Evolutionary conservation across 1,284 basidiomycete species (phyloP), one percentile per base, ranked within the genome.

Genomic region (Malassezia globosa): DNA sequence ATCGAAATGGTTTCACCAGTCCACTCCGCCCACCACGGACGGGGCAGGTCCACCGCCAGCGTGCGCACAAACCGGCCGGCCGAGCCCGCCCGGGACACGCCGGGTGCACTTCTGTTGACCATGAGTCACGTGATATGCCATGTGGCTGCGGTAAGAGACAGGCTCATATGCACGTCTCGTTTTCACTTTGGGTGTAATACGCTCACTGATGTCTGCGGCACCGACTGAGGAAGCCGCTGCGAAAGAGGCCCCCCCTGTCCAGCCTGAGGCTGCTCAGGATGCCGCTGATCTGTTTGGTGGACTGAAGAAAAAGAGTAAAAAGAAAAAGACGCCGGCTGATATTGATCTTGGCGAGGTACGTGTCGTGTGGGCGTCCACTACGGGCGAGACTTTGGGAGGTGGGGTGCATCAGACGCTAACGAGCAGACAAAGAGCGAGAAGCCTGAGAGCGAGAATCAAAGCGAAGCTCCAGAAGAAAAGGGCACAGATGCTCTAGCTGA

Each of bases 291-390:
- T 87, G 80, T 87, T 88, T 66, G 85, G 82, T 5, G 85, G 85
- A 65, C 68, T 87, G 67, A 87, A 87, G 79, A 88, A 88, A 78
- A 88, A 87, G 74, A 87, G 86, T 48, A 73, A 72, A 75, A 86
- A 85, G 76, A 86, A 87, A 77, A 86, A 85, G 73, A 84, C 87
- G 47, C 83, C 83, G 4, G 77, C 85, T 67, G 84, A 87, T 69
- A 33, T 51, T 11, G 86, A 88, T 69, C 75, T 87, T 47, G 85
- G 59, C 39, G 54, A 50, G 42, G 50, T 57, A 49, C 25, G 42
- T 27, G 22, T 31, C 29, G 29, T 31, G 4, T 31, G 2, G 29
- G 16, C 16, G 16, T 31, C 2, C 11, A n/a, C n/a, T n/a, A n/a
- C n/a, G n/a, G n/a, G n/a, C n/a, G n/a, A n/a, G n/a, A n/a, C n/a